Evolutionary conservation across 2,329 filamentous ascomycete genomes (phyloP).

Genomic region (Phyllosticta capitalensis): DNA sequence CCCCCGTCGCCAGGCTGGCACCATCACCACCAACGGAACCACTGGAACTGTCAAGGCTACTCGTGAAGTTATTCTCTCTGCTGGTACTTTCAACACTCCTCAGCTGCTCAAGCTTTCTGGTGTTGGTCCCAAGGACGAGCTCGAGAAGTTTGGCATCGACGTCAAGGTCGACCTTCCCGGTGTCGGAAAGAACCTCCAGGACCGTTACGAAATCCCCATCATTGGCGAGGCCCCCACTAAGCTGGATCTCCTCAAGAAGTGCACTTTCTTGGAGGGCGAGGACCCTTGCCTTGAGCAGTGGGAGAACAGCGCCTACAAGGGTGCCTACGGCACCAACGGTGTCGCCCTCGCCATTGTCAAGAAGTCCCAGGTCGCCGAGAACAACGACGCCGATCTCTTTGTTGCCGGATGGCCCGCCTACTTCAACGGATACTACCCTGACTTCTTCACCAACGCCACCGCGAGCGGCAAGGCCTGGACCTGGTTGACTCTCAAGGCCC

Average conservation of each 20-base stretch:
- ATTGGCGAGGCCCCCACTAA: slow-evolving; percentile 36
- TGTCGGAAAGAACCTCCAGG: slow-evolving; percentile 55
- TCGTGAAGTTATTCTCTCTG: slow-evolving; percentile 39
- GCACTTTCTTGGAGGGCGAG: slow-evolving; percentile 26
- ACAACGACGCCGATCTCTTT: slow-evolving; percentile 37
- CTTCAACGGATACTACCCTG: slow-evolving; percentile 48
- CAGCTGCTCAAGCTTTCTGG: slow-evolving; percentile 57
- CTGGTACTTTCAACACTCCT: slow-evolving; percentile 52
- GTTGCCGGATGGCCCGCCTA: slow-evolving; percentile 46
- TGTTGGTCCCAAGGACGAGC: slow-evolving; percentile 47
- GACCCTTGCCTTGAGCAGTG: slow-evolving; percentile 33
- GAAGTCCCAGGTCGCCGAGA: slow-evolving; percentile 31
- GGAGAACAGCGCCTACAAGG: slow-evolving; percentile 25
- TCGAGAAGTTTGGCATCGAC: slow-evolving; percentile 45
- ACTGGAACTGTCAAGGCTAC: slow-evolving; percentile 33
- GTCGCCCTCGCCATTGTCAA: slow-evolving; percentile 42
- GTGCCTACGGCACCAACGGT: slow-evolving; percentile 42
- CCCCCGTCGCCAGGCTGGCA: slow-evolving; percentile 18
- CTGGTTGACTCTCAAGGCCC: slow-evolving; percentile 50
- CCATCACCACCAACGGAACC: slow-evolving; percentile 22
- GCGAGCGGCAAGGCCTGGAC: slow-evolving; percentile 37
- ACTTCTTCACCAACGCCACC: slow-evolving; percentile 40
- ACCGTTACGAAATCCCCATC: slow-evolving; percentile 49
- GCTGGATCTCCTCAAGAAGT: slow-evolving; percentile 21
- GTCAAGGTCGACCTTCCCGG: slow-evolving; percentile 48